Conservation (phyloP, 805 yeast genomes). For the Yarrowia sp. region DNA sequence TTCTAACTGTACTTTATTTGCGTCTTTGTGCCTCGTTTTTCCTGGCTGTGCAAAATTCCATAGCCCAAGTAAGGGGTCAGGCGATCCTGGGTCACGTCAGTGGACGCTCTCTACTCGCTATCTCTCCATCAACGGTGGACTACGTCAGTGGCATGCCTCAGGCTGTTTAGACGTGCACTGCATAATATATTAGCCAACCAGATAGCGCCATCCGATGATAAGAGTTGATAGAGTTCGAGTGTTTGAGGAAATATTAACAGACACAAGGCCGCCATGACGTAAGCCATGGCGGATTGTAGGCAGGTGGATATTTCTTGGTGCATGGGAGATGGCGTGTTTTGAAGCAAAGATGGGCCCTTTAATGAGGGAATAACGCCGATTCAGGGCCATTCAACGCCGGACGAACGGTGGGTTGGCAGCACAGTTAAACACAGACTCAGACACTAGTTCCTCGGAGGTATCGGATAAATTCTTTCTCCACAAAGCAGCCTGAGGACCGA, state of each 20-base stretch:
- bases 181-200: constrained; percentile 12
- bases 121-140: constrained; percentile 24
- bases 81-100: background rate
- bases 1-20: too few relatives aligned
- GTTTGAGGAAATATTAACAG: constrained; percentile 23
- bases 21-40: too few relatives aligned
- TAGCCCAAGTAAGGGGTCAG: background rate
- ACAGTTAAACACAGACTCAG: background rate
- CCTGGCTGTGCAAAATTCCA: too few relatives aligned
- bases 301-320: constrained; percentile 8
- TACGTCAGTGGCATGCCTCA: constrained; percentile 8
- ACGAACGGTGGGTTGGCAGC: too few relatives aligned
- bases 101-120: background rate
- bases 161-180: constrained; percentile 20
- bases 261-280: constrained; percentile 13
- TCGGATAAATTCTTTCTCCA: constrained; percentile 14
- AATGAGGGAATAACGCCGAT: too few relatives aligned
- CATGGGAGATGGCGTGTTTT: constrained; percentile 25
- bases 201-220: constrained; percentile 10
- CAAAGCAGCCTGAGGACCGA: background rate
- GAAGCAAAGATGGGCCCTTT: background rate
- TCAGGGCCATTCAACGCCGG: too few relatives aligned
- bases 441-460: background rate
- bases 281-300: constrained; percentile 13
- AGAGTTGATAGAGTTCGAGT: constrained; percentile 13